A percentile compares a stretch with the other conserved stretches of the same genome.
Evolutionary conservation across 2,329 filamentous ascomycete species (phyloP).

Genomic region (Gnomoniopsis smithogilvyi): DNA sequence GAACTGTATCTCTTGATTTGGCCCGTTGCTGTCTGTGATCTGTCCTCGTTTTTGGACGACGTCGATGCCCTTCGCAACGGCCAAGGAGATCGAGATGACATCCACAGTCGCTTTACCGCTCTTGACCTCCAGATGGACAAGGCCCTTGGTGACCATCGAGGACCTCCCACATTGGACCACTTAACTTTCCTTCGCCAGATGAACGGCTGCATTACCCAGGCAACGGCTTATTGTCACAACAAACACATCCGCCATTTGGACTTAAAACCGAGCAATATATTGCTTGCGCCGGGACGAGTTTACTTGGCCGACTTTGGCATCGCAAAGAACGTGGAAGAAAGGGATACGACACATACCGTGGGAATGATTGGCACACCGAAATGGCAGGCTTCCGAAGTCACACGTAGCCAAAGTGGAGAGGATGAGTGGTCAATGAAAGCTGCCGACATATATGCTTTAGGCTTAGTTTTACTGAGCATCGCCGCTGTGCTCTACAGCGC

Average conservation of each 20-base stretch:
- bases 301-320: constrained; percentile 50
- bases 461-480: constrained; percentile 42
- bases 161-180: neutral
- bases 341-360: constrained; percentile 42
- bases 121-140: constrained; percentile 30
- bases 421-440: constrained; percentile 42
- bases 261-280: constrained; percentile 46
- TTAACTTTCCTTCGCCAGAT: constrained; percentile 37
- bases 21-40: constrained; percentile 45
- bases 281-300: constrained; percentile 41
- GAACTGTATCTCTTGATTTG: constrained; percentile 44
- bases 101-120: constrained; percentile 33
- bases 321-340: constrained; percentile 41
- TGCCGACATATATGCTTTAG: constrained; percentile 47
- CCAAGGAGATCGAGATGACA: constrained; percentile 37
- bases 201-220: constrained; percentile 43
- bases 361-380: constrained; percentile 38
- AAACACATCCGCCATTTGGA: constrained; percentile 43
- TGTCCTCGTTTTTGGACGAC: constrained; percentile 40
- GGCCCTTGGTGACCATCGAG: neutral
- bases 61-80: constrained; percentile 37
- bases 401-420: constrained; percentile 24
- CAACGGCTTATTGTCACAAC: constrained; percentile 39
- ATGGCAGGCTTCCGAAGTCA: constrained; percentile 45
- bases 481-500: constrained; percentile 41